A percentile compares a stretch with the other conserved stretches of the same genome.
These are phyloP conservation scores for Nothopassalora personata DNA, from an alignment of 2,329 filamentous ascomycete species.

Conservation along the genomic window DNA sequence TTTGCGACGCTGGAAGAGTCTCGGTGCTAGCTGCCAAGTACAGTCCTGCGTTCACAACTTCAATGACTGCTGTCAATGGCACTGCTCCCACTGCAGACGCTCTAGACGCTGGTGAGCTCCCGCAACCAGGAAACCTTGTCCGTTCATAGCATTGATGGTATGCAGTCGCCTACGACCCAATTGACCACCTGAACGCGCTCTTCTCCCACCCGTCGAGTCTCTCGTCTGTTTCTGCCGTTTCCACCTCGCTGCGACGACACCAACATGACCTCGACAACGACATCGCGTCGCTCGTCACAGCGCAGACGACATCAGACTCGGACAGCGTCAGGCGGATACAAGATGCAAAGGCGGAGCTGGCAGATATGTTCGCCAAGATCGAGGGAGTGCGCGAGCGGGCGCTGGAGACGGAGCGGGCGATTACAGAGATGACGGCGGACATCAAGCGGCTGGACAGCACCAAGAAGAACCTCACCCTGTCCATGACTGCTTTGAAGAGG, in stretches of 20 bases:
- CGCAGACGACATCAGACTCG: constrained; percentile 77
- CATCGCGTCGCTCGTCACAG: constrained; percentile 65
- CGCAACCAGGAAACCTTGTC: background rate
- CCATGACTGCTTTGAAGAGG: constrained; percentile 95
- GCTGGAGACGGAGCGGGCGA: constrained; percentile 86
- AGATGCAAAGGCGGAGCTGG: constrained; percentile 81
- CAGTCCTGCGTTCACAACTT: background rate
- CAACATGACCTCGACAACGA: constrained; percentile 77
- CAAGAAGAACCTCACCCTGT: constrained; percentile 91
- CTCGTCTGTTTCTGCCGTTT: constrained; percentile 67
- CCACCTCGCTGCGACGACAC: constrained; percentile 65
- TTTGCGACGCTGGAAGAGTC: background rate
- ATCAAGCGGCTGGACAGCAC: constrained; percentile 96
- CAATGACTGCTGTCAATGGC: constrained; percentile 16
- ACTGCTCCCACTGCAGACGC: constrained; percentile 11
- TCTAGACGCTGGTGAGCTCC: constrained; percentile 20
- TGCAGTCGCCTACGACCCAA: constrained; percentile 79
- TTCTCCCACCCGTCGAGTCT: constrained; percentile 87
- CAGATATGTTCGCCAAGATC: constrained; percentile 87
- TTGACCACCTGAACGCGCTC: constrained; percentile 86
- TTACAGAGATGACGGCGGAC: constrained; percentile 97
- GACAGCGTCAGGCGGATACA: constrained; percentile 89
- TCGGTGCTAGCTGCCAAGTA: background rate
- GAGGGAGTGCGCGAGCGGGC: constrained; percentile 86
- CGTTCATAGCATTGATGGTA: background rate